Evolutionary conservation across 768 basidiomycete species (phyloP).

Genomic region (Cystobasidiopsis lactophilus): DNA sequence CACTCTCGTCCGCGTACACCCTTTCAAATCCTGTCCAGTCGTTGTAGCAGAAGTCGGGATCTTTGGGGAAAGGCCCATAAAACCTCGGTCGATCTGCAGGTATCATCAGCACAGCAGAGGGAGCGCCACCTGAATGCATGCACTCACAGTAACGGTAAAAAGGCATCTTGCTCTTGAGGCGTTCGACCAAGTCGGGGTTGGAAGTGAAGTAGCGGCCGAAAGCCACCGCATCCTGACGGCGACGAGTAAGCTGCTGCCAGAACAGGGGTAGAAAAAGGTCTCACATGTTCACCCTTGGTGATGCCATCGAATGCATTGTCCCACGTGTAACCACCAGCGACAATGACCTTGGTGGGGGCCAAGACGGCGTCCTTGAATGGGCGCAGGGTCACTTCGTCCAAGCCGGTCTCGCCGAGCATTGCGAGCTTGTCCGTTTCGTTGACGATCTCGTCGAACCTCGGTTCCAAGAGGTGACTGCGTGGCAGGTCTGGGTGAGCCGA

Average conservation of each 20-base stretch:
- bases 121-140: conserved; percentile 11
- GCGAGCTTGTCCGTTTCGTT: conserved; percentile 18
- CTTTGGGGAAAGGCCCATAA: conserved; percentile 7
- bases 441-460: conserved; percentile 21
- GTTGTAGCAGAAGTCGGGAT: conserved; percentile 19
- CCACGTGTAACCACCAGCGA: conserved; percentile 17
- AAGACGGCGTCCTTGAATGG: conserved; percentile 17
- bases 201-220: conserved; percentile 8
- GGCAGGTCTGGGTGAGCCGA: background rate
- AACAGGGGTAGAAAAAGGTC: too few species aligned
- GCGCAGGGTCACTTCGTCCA: conserved; percentile 2
- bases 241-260: conserved; percentile 10
- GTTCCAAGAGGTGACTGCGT: conserved; percentile 20
- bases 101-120: conserved; percentile 17
- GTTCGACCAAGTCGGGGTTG: conserved; percentile 14
- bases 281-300: conserved; percentile 8
- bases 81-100: conserved; percentile 10
- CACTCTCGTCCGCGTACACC: background rate
- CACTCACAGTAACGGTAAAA: conserved; percentile 9
- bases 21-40: conserved; percentile 13
- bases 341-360: conserved; percentile 14
- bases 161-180: background rate
- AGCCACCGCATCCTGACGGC: conserved; percentile 18
- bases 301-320: conserved; percentile 13
- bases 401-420: conserved; percentile 2